Evolutionary conservation across 169 alveolate species (phyloP).

Genomic region (Plasmodium vivax): DNA sequence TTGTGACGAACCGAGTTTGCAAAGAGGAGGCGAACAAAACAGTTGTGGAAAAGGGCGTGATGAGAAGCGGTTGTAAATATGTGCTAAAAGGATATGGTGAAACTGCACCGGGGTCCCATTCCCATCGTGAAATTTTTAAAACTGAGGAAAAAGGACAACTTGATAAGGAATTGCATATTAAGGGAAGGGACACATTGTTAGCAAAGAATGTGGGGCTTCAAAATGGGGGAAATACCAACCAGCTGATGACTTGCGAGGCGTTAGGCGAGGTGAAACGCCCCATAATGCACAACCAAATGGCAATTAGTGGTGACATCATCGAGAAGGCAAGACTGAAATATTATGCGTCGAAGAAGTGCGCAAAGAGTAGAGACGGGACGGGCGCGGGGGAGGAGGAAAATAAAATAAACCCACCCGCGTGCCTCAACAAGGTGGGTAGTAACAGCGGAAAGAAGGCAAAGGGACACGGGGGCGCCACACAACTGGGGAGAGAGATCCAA

Average conservation of each 20-base stretch:
- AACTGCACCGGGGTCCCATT: neutral
- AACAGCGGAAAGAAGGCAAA: neutral
- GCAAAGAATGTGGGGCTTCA: neutral
- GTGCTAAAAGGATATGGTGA: slow-evolving; percentile 8
- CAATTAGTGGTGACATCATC: neutral
- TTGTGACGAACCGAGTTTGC: neutral
- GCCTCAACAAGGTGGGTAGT: neutral
- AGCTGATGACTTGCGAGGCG: neutral
- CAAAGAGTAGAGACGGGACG: neutral
- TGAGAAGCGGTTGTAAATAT: slow-evolving; percentile 32
- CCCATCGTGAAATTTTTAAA: neutral
- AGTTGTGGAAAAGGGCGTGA: slow-evolving; percentile 17
- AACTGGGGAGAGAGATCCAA: neutral
- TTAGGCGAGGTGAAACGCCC: neutral
- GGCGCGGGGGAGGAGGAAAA: neutral
- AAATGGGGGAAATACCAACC: neutral
- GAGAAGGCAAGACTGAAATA: neutral
- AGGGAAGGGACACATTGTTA: neutral
- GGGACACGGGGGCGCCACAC: neutral
- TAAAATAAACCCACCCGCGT: neutral
- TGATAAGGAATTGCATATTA: neutral
- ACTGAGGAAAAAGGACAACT: neutral
- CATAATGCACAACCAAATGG: neutral
- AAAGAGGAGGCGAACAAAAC: neutral
- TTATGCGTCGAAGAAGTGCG: neutral